These are phyloP conservation scores for Aurantiochytrium sp. DNA, from an alignment of 108 stramenopile species.

Conservation along the genomic window DNA sequence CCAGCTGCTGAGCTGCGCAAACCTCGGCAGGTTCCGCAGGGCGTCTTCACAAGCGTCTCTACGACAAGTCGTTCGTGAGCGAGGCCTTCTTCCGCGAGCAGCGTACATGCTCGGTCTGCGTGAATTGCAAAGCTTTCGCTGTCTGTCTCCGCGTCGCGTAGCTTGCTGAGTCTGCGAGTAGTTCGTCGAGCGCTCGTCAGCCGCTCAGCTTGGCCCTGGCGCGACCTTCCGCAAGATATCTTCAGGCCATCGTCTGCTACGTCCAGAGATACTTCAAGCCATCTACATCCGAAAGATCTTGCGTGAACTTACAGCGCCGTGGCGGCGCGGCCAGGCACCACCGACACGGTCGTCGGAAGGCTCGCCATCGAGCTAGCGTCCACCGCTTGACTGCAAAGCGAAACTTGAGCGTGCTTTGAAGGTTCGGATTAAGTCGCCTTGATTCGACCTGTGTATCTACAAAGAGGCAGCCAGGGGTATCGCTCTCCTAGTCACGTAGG, in stretches of 20 bases:
- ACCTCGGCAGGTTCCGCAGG: conserved; percentile 61
- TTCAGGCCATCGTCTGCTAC: not conserved
- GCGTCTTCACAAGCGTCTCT: conserved; percentile 51
- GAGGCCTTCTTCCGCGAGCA: conserved; percentile 80
- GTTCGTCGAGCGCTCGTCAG: not conserved
- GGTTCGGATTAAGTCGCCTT: too few relatives aligned
- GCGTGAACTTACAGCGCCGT: not conserved
- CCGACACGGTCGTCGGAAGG: not conserved
- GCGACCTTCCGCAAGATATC: not conserved
- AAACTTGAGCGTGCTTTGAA: too few relatives aligned
- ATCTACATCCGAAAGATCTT: not conserved
- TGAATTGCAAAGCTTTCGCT: not conserved
- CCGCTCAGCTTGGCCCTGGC: not conserved
- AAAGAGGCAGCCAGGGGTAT: too few relatives aligned
- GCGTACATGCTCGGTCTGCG: not conserved
- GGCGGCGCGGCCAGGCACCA: not conserved
- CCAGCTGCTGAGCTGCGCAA: conserved; percentile 27
- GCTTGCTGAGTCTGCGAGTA: not conserved
- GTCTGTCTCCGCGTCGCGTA: not conserved
- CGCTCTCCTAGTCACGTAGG: too few relatives aligned
- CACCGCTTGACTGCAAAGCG: too few relatives aligned
- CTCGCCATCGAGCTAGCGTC: not conserved
- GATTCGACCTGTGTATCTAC: too few relatives aligned
- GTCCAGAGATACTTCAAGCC: not conserved
- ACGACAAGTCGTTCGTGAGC: conserved; percentile 54